Evolutionary conservation across 306 rosid genomes (phyloP), one percentile per base, ranked within the genome.

Genomic region (Hippophae tibetana): DNA sequence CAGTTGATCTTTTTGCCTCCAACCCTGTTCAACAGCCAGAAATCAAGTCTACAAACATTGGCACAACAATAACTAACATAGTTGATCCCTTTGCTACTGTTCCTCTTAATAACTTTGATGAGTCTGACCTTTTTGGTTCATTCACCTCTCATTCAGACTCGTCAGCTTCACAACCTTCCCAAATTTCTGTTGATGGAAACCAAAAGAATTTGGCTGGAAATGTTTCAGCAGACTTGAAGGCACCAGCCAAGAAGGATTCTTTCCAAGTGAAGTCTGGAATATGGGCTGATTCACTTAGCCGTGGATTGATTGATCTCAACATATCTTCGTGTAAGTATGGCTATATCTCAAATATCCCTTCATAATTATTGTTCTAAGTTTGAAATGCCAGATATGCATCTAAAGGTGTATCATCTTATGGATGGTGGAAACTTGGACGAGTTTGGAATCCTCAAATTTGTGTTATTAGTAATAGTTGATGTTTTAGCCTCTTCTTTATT

Each of bases 241-340:
- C 74, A 66, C 68, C 78, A 47, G 58, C 81, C 63, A 87, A 81
- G 74, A 88, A 75, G 67, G 83, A 80, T 75, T 6, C 67, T 70
- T 88, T 86, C 68, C 85, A 80, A 77, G 90, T 93, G 78, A 93
- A 93, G 56, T 93, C 99, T 54, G 97, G 95, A 65, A 69, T 93
- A 67, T 93, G 99, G 99, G 86, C 99, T 1, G 99, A 93, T 80
- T 85, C 99, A 46, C 85, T 93, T 14, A 93, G 86, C 84, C 99
- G 99, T 47, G 99, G 99, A 63, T 66, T 93, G 68, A 93, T 93
- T 64, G 99, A 93, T 82, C 97, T 93, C 61, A 93, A 93, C 74
- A 93, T 93, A 67, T 82, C 99, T 64, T 97, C 89, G 58, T 85
- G 99, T 93, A 86, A 86, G 97, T 76, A 58, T 62, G 49, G 38